phyloP scores from a whole-genome alignment of 2,329 filamentous ascomycete genomes.

The Colletotrichum camelliae region DNA sequence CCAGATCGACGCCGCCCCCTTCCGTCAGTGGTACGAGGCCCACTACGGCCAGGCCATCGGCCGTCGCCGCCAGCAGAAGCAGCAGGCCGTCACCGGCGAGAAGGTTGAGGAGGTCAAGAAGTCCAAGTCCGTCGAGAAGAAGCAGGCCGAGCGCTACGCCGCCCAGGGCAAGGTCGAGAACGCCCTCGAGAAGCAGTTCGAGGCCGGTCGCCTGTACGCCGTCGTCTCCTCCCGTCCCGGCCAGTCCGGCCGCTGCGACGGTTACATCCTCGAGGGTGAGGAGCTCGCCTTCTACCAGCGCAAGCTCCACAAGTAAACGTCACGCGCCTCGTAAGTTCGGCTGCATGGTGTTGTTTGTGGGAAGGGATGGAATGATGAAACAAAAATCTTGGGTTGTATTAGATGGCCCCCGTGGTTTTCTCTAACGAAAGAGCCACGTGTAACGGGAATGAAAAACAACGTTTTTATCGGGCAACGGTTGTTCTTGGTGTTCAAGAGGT shows the following conservation, averaged over 20 bases:
- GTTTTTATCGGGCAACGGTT: slow-evolving; percentile 20
- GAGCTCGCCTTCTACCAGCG: slow-evolving; percentile 99
- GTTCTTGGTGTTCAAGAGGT: slow-evolving; percentile 23
- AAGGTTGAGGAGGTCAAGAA: slow-evolving; percentile 82
- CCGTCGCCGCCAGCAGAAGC: slow-evolving; percentile 89
- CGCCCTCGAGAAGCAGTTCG: slow-evolving; percentile 97
- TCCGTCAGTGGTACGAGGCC: slow-evolving; percentile 99
- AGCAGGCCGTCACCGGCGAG: slow-evolving; percentile 56
- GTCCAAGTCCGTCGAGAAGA: slow-evolving; percentile 94
- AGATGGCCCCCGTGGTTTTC: background rate
- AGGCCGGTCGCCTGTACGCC: slow-evolving; percentile 96
- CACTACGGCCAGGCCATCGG: slow-evolving; percentile 95
- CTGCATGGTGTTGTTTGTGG: background rate
- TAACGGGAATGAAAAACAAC: slow-evolving; percentile 23
- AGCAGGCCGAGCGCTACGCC: slow-evolving; percentile 89
- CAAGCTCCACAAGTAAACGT: slow-evolving; percentile 94
- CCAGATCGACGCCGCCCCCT: slow-evolving; percentile 97
- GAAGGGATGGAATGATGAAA: background rate
- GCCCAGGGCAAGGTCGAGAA: slow-evolving; percentile 89
- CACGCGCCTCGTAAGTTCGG: background rate
- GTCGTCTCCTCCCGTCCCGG: slow-evolving; percentile 92
- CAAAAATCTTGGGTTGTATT: background rate
- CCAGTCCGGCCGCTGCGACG: slow-evolving; percentile 95
- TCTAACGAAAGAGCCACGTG: background rate
- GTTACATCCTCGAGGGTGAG: slow-evolving; percentile 98